Evolutionary conservation across 768 basidiomycete genomes (phyloP), one percentile per base, ranked within the genome.

Genomic region (Termitomyces sp.): DNA sequence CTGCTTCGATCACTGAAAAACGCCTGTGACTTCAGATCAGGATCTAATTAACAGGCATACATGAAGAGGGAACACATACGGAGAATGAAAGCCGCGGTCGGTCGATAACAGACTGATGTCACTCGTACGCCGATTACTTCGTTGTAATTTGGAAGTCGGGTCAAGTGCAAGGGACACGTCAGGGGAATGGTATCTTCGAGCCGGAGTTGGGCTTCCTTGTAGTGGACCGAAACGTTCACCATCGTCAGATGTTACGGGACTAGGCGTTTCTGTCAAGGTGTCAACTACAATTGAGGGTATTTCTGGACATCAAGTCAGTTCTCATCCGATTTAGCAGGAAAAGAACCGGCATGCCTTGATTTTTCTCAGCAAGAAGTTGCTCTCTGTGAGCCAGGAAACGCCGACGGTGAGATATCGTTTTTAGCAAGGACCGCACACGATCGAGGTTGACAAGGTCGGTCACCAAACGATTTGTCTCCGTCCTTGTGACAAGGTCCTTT

Each of bases 361-460:
- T 73, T 28, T 75, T 60, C 66, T 70, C 63, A 69, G 70, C 12
- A 71, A 68, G 63, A 33, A 71, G 73, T 54, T 76, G 68, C 59
- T 85, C 81, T 53, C 78, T 72, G 57, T 75, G 61, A 1, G 75
- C 80, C 45, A 90, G 66, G 73, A 87, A 93, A 56, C 83, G 78
- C 42, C 88, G 80, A 6, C 92, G 85, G 61, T 80, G 81, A 7
- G 85, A 82, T 46, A 93, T 88, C 55, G 87, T 88, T 57, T 80
- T 79, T n/a, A 97, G 73, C 50, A 94, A 69, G 0, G 92, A 93
- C 43, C 85, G 81, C 13, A 95, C 90, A 51, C 86, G 83, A 70
- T 96, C 94, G 45, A 95, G 71, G 66, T 92, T 90, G 42, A 95
- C 88, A 9, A 92, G 78, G 65, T 92, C 92, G 0, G 83, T 85